Conservation (phyloP, 352 stramenopile species). For the Phytophthora uliginosa region DNA sequence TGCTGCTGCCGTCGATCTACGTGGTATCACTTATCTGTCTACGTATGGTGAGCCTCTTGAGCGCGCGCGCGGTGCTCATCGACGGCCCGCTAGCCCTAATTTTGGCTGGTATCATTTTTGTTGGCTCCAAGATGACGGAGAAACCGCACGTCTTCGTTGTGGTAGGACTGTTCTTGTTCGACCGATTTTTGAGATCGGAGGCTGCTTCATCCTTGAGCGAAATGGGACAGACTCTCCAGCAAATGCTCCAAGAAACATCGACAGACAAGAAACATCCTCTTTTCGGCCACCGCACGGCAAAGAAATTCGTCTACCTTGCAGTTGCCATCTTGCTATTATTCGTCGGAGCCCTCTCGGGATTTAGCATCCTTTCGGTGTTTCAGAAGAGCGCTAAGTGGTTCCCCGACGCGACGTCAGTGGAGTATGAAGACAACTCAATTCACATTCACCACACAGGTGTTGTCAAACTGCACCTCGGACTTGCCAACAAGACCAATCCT, state of each 20-base stretch:
- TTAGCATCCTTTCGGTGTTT: slow-evolving; percentile 81
- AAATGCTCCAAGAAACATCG: slow-evolving; percentile 74
- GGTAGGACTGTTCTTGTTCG: slow-evolving; percentile 82
- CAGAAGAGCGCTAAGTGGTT: slow-evolving; percentile 68
- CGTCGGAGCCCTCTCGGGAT: slow-evolving; percentile 74
- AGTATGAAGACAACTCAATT: slow-evolving; percentile 71
- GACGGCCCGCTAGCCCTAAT: slow-evolving; percentile 64
- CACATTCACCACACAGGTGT: slow-evolving; percentile 90
- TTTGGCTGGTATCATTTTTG: slow-evolving; percentile 61
- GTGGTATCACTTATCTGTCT: slow-evolving; percentile 86
- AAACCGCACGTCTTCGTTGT: slow-evolving; percentile 83
- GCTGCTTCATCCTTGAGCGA: slow-evolving; percentile 57
- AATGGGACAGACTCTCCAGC: slow-evolving; percentile 65
- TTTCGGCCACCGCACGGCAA: slow-evolving; percentile 62
- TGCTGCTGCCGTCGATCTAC: slow-evolving; percentile 89
- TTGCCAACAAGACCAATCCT: slow-evolving; percentile 54
- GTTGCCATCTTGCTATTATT: slow-evolving; percentile 76
- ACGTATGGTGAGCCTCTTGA: slow-evolving; percentile 75
- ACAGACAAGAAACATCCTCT: slow-evolving; percentile 51
- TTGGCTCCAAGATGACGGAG: slow-evolving; percentile 82
- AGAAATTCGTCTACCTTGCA: slow-evolving; percentile 74
- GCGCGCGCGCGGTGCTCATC: slow-evolving; percentile 51
- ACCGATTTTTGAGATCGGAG: slow-evolving; percentile 69
- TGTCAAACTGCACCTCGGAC: slow-evolving; percentile 83
- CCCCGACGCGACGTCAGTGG: slow-evolving; percentile 77